Evolutionary conservation across 2,329 filamentous ascomycete genomes (phyloP).

Genomic region (Zasmidium cellare): DNA sequence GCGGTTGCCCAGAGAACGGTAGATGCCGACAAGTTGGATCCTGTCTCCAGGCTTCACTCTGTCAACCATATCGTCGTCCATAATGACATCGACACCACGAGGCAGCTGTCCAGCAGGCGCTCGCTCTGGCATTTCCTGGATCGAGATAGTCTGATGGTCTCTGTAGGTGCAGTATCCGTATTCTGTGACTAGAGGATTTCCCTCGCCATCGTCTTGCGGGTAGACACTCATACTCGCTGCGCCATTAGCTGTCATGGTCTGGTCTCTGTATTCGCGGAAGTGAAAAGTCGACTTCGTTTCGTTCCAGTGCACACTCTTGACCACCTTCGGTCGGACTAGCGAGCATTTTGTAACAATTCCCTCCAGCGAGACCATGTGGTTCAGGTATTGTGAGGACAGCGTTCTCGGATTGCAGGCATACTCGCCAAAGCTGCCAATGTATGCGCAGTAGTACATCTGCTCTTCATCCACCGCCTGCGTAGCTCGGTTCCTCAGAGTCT

Average conservation of each 20-base stretch:
- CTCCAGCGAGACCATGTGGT: slow-evolving; percentile 95
- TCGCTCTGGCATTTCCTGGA: slow-evolving; percentile 98
- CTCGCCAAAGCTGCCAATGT: slow-evolving; percentile 91
- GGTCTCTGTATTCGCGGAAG: slow-evolving; percentile 87
- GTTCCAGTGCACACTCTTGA: slow-evolving; percentile 96
- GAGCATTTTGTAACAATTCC: slow-evolving; percentile 97
- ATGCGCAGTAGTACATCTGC: slow-evolving; percentile 91
- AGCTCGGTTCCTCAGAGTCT: slow-evolving; percentile 73
- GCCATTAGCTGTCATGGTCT: slow-evolving; percentile 91
- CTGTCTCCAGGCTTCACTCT: slow-evolving; percentile 92
- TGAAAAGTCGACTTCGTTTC: slow-evolving; percentile 84
- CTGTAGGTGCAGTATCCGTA: slow-evolving; percentile 95
- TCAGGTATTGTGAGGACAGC: slow-evolving; percentile 82
- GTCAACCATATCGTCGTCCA: slow-evolving; percentile 96
- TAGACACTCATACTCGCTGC: slow-evolving; percentile 89
- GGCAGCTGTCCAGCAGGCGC: slow-evolving; percentile 94
- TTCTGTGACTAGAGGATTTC: slow-evolving; percentile 89
- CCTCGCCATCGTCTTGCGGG: slow-evolving; percentile 88
- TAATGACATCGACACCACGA: slow-evolving; percentile 90
- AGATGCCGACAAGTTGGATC: slow-evolving; percentile 95
- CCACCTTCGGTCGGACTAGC: slow-evolving; percentile 92
- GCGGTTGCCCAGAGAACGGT: slow-evolving; percentile 88
- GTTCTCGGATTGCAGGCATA: slow-evolving; percentile 94
- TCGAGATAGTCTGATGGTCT: slow-evolving; percentile 96
- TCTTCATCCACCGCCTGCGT: slow-evolving; percentile 76